These are phyloP conservation scores for Boletus huronensis DNA, from an alignment of 768 basidiomycete genomes.

Conservation along the genomic window DNA sequence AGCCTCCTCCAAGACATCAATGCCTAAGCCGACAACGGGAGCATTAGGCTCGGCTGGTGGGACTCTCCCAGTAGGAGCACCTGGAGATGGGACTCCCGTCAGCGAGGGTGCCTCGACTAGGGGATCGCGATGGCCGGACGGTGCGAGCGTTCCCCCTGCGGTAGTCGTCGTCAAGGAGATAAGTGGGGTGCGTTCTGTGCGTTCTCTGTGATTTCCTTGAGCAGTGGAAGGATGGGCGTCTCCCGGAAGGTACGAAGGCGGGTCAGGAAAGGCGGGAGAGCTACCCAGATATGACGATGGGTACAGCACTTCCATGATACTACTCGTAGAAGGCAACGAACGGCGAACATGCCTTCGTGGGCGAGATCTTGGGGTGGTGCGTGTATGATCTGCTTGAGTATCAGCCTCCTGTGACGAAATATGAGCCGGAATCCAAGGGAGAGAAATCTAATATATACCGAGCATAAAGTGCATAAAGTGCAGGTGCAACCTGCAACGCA, in stretches of 20 bases:
- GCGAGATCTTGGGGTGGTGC: not conserved
- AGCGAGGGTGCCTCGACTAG: constrained; percentile 6
- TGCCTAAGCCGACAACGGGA: constrained; percentile 1
- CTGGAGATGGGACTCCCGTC: constrained; percentile 14
- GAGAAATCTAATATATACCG: constrained; percentile 2
- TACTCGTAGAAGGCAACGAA: constrained; percentile 20
- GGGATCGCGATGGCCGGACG: not conserved
- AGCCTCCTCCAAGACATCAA: constrained; percentile 1
- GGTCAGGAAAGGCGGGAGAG: constrained; percentile 8
- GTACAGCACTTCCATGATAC: constrained; percentile 26
- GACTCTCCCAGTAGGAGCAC: not conserved
- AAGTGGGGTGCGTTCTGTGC: not conserved
- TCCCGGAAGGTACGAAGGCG: constrained; percentile 17
- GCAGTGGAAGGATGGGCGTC: not conserved
- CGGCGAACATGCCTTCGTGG: constrained; percentile 2
- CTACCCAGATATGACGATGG: constrained; percentile 16
- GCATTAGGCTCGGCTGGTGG: not conserved
- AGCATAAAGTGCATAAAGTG: constrained; percentile 1
- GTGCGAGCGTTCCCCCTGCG: not conserved
- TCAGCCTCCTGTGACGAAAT: constrained; percentile 8
- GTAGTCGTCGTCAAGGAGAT: not conserved
- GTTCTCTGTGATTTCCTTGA: not conserved
- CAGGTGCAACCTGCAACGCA: constrained; percentile 13
- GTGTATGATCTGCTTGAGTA: not conserved
- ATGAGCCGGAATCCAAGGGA: not conserved